These are phyloP conservation scores for Rhododendron griersonianum DNA, from an alignment of 148 eudicot genomes.

Conservation along the genomic window DNA sequence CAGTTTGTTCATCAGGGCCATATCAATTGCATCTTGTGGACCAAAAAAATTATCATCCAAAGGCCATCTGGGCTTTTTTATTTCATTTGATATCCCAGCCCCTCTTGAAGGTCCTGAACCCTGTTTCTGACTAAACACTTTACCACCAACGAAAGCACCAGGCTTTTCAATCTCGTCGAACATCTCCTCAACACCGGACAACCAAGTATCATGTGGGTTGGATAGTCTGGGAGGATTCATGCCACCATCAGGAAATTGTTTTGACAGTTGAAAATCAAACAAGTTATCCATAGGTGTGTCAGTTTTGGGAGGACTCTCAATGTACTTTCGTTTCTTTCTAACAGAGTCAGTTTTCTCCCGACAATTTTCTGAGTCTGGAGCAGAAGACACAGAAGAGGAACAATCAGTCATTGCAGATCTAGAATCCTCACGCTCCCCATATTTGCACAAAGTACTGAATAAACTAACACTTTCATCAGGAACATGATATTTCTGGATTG, in stretches of 20 bases:
- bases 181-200: conserved; percentile 19
- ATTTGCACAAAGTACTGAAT: conserved; percentile 53
- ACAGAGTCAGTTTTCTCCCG: conserved; percentile 32
- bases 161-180: conserved; percentile 22
- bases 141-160: conserved; percentile 25
- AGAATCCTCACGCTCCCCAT: conserved; percentile 82
- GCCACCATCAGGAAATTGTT: conserved; percentile 24
- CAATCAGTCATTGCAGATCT: conserved; percentile 84
- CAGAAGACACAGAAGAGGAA: conserved; percentile 86
- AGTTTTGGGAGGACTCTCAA: conserved; percentile 23
- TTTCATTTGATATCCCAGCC: conserved; percentile 25
- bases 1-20: conserved; percentile 20
- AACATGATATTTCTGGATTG: conserved; percentile 53
- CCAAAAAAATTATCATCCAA: conserved; percentile 23
- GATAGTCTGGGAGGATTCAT: conserved; percentile 23
- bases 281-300: conserved; percentile 23
- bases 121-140: conserved; percentile 25
- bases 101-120: conserved; percentile 22
- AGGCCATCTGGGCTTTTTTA: conserved; percentile 21
- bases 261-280: conserved; percentile 20
- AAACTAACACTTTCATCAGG: conserved; percentile 69
- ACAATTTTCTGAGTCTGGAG: conserved; percentile 52
- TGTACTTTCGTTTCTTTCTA: conserved; percentile 43
- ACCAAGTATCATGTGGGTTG: conserved; percentile 32
- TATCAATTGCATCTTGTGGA: conserved; percentile 24